Evolutionary conservation across 139 green algal species (phyloP).

Genomic region (Chloropicon primus): DNA sequence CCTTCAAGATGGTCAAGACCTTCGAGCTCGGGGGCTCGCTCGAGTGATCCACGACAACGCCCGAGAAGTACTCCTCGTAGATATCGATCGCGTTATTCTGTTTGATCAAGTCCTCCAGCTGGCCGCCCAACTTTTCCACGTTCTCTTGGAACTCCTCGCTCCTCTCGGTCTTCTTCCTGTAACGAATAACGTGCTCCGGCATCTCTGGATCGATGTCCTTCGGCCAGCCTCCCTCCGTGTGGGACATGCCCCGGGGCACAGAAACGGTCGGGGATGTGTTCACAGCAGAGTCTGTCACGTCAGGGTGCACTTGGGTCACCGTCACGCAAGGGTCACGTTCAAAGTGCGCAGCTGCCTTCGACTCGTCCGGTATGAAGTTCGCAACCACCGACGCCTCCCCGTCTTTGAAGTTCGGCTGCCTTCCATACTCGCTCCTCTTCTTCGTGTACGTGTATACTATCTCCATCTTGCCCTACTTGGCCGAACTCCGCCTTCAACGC

Average conservation of each 20-base stretch:
- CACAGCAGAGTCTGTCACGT: conserved; percentile 36
- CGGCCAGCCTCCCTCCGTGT: conserved; percentile 84
- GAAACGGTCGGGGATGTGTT: conserved; percentile 67
- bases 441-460: conserved; percentile 66
- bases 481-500: too few relatives aligned
- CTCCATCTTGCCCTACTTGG: conserved; percentile 53
- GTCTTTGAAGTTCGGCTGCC: conserved; percentile 60
- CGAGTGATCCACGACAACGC: conserved; percentile 32
- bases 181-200: conserved; percentile 70
- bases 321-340: conserved; percentile 51
- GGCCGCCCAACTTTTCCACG: conserved; percentile 40
- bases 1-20: conserved; percentile 69
- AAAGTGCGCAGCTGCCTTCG: conserved; percentile 56
- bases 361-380: conserved; percentile 74
- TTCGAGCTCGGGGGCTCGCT: conserved; percentile 48
- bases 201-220: conserved; percentile 84
- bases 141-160: conserved; percentile 76
- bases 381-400: conserved; percentile 47
- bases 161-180: conserved; percentile 53
- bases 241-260: conserved; percentile 55
- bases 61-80: conserved; percentile 85
- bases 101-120: conserved; percentile 68
- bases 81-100: conserved; percentile 95
- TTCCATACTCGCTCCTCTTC: conserved; percentile 69
- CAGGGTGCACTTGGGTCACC: conserved; percentile 49